A percentile compares a stretch with the other conserved stretches of the same genome.
Conservation (phyloP, 83 land plant species). For the Thuja plicata region DNA sequence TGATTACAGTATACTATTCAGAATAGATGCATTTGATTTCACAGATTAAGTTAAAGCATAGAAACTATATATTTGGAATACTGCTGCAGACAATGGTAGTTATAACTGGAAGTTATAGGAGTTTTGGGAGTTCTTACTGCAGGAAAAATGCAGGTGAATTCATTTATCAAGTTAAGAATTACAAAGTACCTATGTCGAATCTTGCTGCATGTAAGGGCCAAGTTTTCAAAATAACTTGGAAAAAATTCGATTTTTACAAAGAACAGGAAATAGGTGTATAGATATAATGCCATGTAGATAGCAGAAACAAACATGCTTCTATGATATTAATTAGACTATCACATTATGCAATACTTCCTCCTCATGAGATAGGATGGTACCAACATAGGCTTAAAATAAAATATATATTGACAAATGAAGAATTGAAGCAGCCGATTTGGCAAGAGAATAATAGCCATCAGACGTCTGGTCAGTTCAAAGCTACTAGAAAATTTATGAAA, state of each 20-base stretch:
- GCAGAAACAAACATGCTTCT: not conserved
- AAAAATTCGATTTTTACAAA: too few species aligned
- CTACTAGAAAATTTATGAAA: not conserved
- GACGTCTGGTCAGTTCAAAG: not conserved
- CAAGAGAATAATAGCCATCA: not conserved
- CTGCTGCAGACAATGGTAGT: not conserved
- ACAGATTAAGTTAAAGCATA: not conserved
- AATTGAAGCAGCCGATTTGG: not conserved
- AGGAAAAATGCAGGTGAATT: not conserved
- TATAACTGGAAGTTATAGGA: not conserved
- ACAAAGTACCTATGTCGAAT: not conserved
- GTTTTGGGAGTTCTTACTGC: not conserved
- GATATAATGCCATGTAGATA: too few species aligned
- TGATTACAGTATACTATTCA: not conserved
- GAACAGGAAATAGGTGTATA: too few species aligned
- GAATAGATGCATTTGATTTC: not conserved
- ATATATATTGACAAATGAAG: not conserved
- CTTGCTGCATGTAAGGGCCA: not conserved
- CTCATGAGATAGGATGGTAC: not conserved
- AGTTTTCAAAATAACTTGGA: not conserved
- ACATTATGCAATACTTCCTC: not conserved
- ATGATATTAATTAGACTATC: not conserved
- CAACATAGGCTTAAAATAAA: not conserved
- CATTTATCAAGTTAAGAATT: not conserved
- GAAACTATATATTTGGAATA: not conserved